These are phyloP conservation scores for Fusarium odoratissimum DNA, from an alignment of 2,329 filamentous ascomycete species.

Conservation along the genomic window DNA sequence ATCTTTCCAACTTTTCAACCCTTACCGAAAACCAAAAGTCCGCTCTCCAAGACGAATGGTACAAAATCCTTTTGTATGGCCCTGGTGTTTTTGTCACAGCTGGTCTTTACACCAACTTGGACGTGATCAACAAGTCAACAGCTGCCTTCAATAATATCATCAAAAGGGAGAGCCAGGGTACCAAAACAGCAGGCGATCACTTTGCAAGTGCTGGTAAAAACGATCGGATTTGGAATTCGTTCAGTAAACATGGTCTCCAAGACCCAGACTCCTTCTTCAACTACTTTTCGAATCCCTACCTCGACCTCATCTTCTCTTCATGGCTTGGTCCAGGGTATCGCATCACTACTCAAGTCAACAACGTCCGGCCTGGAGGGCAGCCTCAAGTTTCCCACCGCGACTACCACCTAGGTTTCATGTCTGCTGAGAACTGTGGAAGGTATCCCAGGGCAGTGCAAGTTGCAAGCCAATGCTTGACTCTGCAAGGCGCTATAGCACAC, in stretches of 20 bases:
- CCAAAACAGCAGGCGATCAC: constrained; percentile 65
- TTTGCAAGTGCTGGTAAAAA: constrained; percentile 68
- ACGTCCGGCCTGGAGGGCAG: constrained; percentile 68
- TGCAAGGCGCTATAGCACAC: constrained; percentile 73
- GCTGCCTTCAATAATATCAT: constrained; percentile 62
- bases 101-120: constrained; percentile 58
- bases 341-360: constrained; percentile 71
- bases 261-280: constrained; percentile 64
- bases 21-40: constrained; percentile 39
- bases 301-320: constrained; percentile 61
- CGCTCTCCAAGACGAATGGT: constrained; percentile 69
- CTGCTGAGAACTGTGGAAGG: constrained; percentile 55
- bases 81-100: constrained; percentile 71
- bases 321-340: constrained; percentile 72
- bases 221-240: constrained; percentile 74
- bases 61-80: constrained; percentile 65
- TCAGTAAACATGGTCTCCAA: constrained; percentile 67
- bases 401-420: constrained; percentile 74
- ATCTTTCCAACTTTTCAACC: constrained; percentile 53
- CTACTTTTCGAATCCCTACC: constrained; percentile 72
- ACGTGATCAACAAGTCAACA: constrained; percentile 60
- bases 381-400: constrained; percentile 70
- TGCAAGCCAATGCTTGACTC: constrained; percentile 67
- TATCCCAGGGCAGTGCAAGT: constrained; percentile 66
- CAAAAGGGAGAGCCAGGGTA: constrained; percentile 52